phyloP scores from a whole-genome alignment of 108 stramenopile species.

The Aurantiochytrium sp. region DNA sequence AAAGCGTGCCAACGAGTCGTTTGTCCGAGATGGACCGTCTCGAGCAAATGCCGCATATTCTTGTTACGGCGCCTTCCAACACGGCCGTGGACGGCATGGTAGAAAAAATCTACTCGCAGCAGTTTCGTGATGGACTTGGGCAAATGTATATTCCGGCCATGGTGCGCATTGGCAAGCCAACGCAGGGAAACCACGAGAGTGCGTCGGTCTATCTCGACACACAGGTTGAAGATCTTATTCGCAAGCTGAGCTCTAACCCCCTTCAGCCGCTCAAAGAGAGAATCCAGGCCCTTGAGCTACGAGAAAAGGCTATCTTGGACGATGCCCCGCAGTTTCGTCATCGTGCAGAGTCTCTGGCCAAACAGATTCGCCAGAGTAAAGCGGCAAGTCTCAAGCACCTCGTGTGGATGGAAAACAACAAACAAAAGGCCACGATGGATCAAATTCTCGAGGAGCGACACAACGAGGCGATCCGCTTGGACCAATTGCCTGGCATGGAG shows the following conservation, averaged over 20 bases:
- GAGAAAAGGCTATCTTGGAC: not conserved
- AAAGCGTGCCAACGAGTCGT: not conserved
- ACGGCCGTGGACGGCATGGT: slow-evolving; percentile 95
- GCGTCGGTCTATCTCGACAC: not conserved
- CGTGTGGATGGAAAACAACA: not conserved
- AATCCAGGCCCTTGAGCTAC: not conserved
- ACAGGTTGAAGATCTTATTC: not conserved
- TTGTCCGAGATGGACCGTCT: not conserved
- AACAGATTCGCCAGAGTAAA: not conserved
- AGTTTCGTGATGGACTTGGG: slow-evolving; percentile 82
- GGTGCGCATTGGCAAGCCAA: slow-evolving; percentile 66
- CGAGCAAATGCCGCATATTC: slow-evolving; percentile 34
- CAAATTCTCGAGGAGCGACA: not conserved
- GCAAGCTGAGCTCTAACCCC: not conserved
- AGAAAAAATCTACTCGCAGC: slow-evolving; percentile 77
- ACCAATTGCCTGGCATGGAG: not conserved
- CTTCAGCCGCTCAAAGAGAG: not conserved
- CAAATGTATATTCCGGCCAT: slow-evolving; percentile 80
- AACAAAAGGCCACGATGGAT: not conserved
- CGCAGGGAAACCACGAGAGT: slow-evolving; percentile 43
- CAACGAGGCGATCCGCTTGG: not conserved
- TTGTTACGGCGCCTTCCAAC: slow-evolving; percentile 93
- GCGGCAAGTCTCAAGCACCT: not conserved
- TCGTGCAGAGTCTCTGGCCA: not conserved
- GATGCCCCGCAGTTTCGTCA: not conserved